Evolutionary conservation across 1,284 basidiomycete genomes (phyloP).

Genomic region (Blastosporella zonata): DNA sequence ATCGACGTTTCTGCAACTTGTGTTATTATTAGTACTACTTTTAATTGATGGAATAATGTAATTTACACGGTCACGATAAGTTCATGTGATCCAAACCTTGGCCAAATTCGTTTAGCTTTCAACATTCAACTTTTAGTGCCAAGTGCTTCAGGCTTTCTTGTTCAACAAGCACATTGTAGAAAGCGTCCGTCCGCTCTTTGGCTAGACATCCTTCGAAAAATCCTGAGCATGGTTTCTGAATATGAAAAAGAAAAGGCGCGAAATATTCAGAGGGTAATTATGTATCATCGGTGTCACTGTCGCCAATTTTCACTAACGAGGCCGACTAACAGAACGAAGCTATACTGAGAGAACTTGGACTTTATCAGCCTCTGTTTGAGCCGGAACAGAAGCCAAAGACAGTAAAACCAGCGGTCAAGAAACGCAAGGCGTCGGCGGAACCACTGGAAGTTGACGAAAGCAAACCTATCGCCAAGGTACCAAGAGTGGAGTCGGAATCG

Average conservation of each 20-base stretch:
- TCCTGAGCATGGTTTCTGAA: slow-evolving; percentile 36
- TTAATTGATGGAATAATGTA: not conserved
- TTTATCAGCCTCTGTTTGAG: slow-evolving; percentile 45
- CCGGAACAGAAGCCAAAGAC: slow-evolving; percentile 42
- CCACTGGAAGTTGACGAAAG: slow-evolving; percentile 19
- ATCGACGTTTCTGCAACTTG: not conserved
- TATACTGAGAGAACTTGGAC: slow-evolving; percentile 40
- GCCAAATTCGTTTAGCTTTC: not conserved
- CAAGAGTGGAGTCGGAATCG: slow-evolving; percentile 24
- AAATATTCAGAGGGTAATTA: slow-evolving; percentile 42
- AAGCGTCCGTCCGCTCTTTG: too few relatives aligned
- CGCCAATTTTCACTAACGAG: not conserved
- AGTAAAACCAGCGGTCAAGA: slow-evolving; percentile 28
- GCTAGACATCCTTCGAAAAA: too few relatives aligned
- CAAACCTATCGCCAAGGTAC: slow-evolving; percentile 24
- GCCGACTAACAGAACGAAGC: slow-evolving; percentile 37
- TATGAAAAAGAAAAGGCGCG: slow-evolving; percentile 47
- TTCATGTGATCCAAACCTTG: slow-evolving; percentile 16
- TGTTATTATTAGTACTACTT: too few relatives aligned
- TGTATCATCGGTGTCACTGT: not conserved
- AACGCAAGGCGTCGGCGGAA: slow-evolving; percentile 27
- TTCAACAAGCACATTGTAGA: too few relatives aligned
- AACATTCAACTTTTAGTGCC: not conserved
- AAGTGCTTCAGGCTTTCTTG: too few relatives aligned
- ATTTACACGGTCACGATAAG: slow-evolving; percentile 20